Evolutionary conservation across 371 early-diverging fungal species (phyloP), one percentile per base, ranked within the genome.

Genomic region (Zychaea mexicana): DNA sequence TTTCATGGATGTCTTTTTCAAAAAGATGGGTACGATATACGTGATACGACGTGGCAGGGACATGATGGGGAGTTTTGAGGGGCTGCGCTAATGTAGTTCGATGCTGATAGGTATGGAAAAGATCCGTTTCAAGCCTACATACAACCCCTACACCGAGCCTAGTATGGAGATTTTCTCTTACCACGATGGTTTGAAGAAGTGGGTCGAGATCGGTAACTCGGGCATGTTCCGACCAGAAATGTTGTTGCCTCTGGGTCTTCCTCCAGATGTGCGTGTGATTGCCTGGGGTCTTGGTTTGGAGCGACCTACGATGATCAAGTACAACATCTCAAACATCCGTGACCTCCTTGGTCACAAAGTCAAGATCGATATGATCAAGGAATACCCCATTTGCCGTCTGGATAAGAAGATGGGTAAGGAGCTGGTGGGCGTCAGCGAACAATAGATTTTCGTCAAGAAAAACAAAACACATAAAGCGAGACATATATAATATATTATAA

Each of bases 151-250:
- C 85, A 99, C 99, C 38, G 99, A 99, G 81, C 99, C 99, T 47
- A 93, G 93, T 66, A 93, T 99, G 98, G 99, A 99, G 74, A 97
- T 99, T 72, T 99, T 99, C 86, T 95, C 99, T 45, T 99, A 95
- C 85, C 99, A 99, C 77, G 92, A 81, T 70, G 95, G 95, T 31
- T 86, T 99, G 68, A 87, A 92, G 65, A 90, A 91, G 79, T 99
- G 99, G 98, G 96, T 99, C 57, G 99, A 99, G 82, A 93, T 99
- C 56, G 99, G 99, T 61, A 99, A 99, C 90, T 95, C 96, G 21
- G 99, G 99, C 66, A 96, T 99, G 92, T 99, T 99, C 94, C 92
- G 99, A 52, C 99, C 99, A 4, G 99, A 99, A 82, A 97, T 99
- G 98, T 86, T 99, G 72, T 82, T 88, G 27, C 96, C 99, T 38